Evolutionary conservation across 2,329 filamentous ascomycete species (phyloP), one percentile per base, ranked within the genome.

Genomic region (Nothomitra cinnamomea): DNA sequence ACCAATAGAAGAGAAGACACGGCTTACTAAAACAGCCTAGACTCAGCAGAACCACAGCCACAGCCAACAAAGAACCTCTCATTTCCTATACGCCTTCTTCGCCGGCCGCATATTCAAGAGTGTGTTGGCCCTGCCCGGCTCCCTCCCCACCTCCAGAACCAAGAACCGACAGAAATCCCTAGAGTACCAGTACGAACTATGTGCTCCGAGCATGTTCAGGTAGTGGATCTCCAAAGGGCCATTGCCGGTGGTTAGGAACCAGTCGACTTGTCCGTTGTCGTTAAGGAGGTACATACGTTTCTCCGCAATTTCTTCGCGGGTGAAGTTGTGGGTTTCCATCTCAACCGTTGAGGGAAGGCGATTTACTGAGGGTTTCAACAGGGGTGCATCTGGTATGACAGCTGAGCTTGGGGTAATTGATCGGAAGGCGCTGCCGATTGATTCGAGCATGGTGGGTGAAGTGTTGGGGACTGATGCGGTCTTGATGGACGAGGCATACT

Each of bases 181-280:
- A 61, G 85, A 81, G 1, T 80, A 76, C 92, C 92, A 98, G 66
- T 98, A 98, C 64, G 85, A 90, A 54, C 86, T 88, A 67, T 98
- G 92, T 7, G 92, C 92, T 55, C 87, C 86, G 53, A 98, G 70
- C 92, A 98, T 98, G 60, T 94, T 95, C 36, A 96, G 69, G 64
- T 98, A 98, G 67, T 96, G 89, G 22, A 95, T 88, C 67, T 95
- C 92, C 36, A 98, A 71, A 2, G 89, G 83, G 0, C 92, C 92
- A 1, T 86, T 84, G 0, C 87, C 85, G 6, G 87, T 88, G 50
- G 80, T 80, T 50, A 98, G 70, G 61, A 83, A 94, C 67, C 80
- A 98, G 65, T 98, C 92, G 41, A 98, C 82, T 67, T 98, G 92
- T 0, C 89, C 90, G 59, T 96, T 96, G 61, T 98, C 92, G 60